Evolutionary conservation across 148 eudicot species (phyloP).

Genomic region (Talinum fruticosum): DNA sequence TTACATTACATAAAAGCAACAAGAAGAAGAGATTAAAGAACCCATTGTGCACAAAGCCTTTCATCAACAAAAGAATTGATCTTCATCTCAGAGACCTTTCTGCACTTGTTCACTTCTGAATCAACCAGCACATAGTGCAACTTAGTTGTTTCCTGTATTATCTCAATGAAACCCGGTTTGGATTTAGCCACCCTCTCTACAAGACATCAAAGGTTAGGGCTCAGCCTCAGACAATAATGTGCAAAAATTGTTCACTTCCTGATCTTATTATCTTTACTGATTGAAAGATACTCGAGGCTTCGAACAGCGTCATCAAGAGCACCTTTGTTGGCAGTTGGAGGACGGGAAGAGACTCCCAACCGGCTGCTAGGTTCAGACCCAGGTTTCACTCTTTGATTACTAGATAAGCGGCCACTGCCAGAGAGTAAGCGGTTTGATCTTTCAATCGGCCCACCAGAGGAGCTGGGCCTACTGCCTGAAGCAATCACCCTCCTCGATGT

Average conservation of each 20-base stretch:
- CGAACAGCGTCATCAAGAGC: slow-evolving; percentile 35
- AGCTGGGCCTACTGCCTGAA: slow-evolving; percentile 38
- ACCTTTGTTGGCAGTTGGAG: slow-evolving; percentile 27
- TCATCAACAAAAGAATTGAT: background rate
- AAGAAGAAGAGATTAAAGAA: background rate
- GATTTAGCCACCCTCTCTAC: background rate
- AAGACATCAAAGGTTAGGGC: background rate
- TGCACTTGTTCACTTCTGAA: background rate
- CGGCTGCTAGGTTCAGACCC: slow-evolving; percentile 42
- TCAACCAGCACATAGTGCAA: background rate
- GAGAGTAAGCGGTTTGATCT: slow-evolving; percentile 31
- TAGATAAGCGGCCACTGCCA: slow-evolving; percentile 28
- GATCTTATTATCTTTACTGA: slow-evolving; percentile 26
- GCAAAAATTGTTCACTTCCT: slow-evolving; percentile 26
- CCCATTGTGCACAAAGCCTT: background rate
- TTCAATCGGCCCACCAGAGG: slow-evolving; percentile 37
- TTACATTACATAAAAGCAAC: slow-evolving; percentile 7
- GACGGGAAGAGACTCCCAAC: slow-evolving; percentile 36
- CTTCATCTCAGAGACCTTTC: background rate
- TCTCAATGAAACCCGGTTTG: background rate
- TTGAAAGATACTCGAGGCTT: slow-evolving; percentile 35
- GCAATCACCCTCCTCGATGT: slow-evolving; percentile 42
- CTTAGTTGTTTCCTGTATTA: background rate
- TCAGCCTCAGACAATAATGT: background rate
- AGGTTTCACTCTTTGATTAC: slow-evolving; percentile 33